phyloP scores from a whole-genome alignment of 768 basidiomycete species.

The Lactarius psammicola region DNA sequence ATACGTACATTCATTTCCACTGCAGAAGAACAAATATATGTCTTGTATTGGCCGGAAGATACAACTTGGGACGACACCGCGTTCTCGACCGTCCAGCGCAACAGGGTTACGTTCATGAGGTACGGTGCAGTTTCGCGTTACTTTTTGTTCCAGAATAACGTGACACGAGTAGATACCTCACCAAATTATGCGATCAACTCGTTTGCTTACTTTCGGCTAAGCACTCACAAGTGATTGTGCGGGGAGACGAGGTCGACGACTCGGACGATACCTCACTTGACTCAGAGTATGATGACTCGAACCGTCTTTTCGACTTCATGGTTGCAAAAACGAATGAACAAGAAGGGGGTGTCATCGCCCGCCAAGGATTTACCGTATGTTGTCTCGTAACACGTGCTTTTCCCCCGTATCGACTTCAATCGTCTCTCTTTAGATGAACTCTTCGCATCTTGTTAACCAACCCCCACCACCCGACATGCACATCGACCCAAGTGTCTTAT shows the following conservation, averaged over 20 bases:
- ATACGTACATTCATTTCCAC: conserved; percentile 29
- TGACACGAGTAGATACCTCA: not conserved
- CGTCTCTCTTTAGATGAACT: not conserved
- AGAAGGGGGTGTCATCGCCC: not conserved
- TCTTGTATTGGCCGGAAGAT: conserved; percentile 61
- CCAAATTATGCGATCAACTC: conserved; percentile 2
- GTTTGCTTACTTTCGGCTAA: not conserved
- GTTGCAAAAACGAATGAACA: not conserved
- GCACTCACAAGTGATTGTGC: conserved; percentile 1
- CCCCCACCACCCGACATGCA: not conserved
- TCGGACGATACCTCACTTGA: not conserved
- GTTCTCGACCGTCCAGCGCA: conserved; percentile 43
- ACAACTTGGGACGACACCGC: conserved; percentile 56
- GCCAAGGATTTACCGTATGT: conserved; percentile 2
- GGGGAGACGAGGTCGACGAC: not conserved
- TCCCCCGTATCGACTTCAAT: not conserved
- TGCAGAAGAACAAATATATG: conserved; percentile 39
- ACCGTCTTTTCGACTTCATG: not conserved
- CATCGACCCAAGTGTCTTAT: not conserved
- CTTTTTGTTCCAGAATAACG: not conserved
- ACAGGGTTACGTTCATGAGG: conserved; percentile 63
- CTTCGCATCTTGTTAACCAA: not conserved
- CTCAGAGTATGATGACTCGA: not conserved
- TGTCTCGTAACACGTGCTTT: too few species aligned
- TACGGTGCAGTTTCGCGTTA: conserved; percentile 26